phyloP scores from a whole-genome alignment of 257 asterid genomes.

The Galeopsis tetrahit region DNA sequence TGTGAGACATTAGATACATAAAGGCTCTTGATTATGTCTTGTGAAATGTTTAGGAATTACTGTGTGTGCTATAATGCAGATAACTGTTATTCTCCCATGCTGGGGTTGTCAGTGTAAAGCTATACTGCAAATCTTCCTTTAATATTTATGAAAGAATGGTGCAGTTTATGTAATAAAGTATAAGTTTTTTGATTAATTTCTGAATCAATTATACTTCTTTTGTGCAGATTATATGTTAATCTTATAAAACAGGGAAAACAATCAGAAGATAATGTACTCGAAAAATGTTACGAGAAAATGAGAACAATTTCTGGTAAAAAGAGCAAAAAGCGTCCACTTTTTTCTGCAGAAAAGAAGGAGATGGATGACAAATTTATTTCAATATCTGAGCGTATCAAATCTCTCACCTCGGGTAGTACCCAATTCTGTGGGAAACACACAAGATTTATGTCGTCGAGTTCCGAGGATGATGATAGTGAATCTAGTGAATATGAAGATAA shows the following conservation, averaged over 20 bases:
- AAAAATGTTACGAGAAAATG: conserved; percentile 50
- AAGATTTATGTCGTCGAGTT: conserved; percentile 65
- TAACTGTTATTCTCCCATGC: neutral
- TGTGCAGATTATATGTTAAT: conserved; percentile 59
- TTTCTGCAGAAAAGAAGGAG: conserved; percentile 57
- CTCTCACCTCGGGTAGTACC: conserved; percentile 53
- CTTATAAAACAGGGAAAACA: conserved; percentile 52
- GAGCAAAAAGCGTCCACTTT: conserved; percentile 55
- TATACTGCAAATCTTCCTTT: conserved; percentile 20
- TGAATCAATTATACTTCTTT: conserved; percentile 31
- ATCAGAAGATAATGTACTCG: conserved; percentile 50
- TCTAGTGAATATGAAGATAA: conserved; percentile 44
- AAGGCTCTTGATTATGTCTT: conserved; percentile 7
- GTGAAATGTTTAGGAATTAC: conserved; percentile 12
- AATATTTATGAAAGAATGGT: conserved; percentile 3
- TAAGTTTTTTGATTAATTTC: conserved; percentile 3
- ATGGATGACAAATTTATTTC: conserved; percentile 69
- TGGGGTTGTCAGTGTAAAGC: conserved; percentile 22
- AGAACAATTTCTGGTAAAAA: conserved; percentile 46
- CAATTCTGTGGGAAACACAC: conserved; percentile 70
- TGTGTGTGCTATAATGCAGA: conserved; percentile 24
- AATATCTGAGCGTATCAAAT: conserved; percentile 65
- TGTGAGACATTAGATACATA: neutral
- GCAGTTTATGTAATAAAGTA: conserved; percentile 15
- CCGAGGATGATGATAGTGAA: conserved; percentile 65